Base-by-base conservation (phyloP, 331 rosid genomes). In the Quercus lobata region DNA sequence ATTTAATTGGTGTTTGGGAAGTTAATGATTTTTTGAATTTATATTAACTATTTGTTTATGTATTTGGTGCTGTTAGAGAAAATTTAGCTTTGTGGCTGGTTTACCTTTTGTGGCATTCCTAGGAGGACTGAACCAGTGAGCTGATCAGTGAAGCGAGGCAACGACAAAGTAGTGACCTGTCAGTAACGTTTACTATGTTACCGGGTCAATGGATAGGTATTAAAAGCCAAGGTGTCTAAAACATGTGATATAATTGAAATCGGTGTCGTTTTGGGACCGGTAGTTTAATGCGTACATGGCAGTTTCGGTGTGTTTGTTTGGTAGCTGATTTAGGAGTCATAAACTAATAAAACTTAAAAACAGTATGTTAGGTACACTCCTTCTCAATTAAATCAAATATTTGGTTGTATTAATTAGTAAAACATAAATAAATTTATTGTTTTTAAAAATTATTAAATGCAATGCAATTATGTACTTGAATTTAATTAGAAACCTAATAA, bases 61-160 rank as follows among this genome's bases (percentile, higher is more conserved):
- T 4, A 29, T 9, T 5, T 8, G 32, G 17, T 53, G 61, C 22
- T 49, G 54, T 60, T 60, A 49, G 57, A 49, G 63, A 46, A 52
- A 75, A 19, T 22, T 63, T 34, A 75, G 71, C 57, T 76, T 66
- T 27, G 25, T n/a, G 25, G 65, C 80, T 63, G 80, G 49, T 65
- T 32, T 65, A 2, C 80, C 73, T 65, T 76, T 76, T 66, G 63
- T 65, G 74, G 62, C 73, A 27, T 25, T 44, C 30, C n/a, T 7
- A 21, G 35, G 35, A 1, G 52, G 30, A 65, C 46, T 52, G 60
- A 58, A 6, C 1, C 30, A 30, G 22, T 41, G 46, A 41, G 46
- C 46, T 41, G 46, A 41, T 41, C 46, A 56, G 68, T 12, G 25
- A 29, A 60, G 63, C 12, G 15, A 29, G 7, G 17, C 32, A 22